Evolutionary conservation across 1,284 basidiomycete species (phyloP).

Genomic region (Austroboletus niveus): DNA sequence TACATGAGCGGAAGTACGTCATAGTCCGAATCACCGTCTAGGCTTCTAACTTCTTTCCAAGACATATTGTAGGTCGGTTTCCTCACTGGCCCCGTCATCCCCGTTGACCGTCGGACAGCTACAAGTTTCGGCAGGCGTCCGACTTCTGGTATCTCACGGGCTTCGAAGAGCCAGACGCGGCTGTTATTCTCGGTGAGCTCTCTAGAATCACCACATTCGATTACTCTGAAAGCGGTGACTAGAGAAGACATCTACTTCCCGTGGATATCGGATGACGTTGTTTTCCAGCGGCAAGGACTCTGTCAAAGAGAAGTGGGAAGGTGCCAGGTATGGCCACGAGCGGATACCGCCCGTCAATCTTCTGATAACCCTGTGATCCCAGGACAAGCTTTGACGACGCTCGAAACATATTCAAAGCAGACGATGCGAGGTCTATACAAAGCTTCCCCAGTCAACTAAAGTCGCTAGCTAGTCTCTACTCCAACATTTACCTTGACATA

Average conservation of each 20-base stretch:
- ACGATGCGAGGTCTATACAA: slow-evolving; percentile 63
- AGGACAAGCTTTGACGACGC: slow-evolving; percentile 65
- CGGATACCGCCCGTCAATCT: not conserved
- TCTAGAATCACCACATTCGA: not conserved
- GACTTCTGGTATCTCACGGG: slow-evolving; percentile 96
- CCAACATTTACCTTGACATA: slow-evolving; percentile 42
- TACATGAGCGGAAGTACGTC: slow-evolving; percentile 85
- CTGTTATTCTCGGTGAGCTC: slow-evolving; percentile 72
- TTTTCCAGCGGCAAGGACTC: slow-evolving; percentile 82
- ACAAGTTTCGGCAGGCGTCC: slow-evolving; percentile 92
- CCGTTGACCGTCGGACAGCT: slow-evolving; percentile 49
- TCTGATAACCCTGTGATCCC: slow-evolving; percentile 4
- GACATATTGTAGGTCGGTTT: slow-evolving; percentile 47
- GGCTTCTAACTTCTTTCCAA: slow-evolving; percentile 16
- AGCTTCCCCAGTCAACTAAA: slow-evolving; percentile 53
- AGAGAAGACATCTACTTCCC: slow-evolving; percentile 65
- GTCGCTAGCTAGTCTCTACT: slow-evolving; percentile 37
- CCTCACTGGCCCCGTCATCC: not conserved
- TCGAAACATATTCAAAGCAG: slow-evolving; percentile 67
- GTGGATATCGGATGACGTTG: slow-evolving; percentile 87
- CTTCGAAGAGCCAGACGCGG: slow-evolving; percentile 91
- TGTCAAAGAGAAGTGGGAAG: slow-evolving; percentile 90
- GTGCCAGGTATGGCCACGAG: slow-evolving; percentile 54
- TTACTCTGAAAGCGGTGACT: slow-evolving; percentile 1
- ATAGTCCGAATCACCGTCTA: slow-evolving; percentile 2